Evolutionary conservation across 139 green algal species (phyloP).

Genomic region (Desmodesmus armatus): DNA sequence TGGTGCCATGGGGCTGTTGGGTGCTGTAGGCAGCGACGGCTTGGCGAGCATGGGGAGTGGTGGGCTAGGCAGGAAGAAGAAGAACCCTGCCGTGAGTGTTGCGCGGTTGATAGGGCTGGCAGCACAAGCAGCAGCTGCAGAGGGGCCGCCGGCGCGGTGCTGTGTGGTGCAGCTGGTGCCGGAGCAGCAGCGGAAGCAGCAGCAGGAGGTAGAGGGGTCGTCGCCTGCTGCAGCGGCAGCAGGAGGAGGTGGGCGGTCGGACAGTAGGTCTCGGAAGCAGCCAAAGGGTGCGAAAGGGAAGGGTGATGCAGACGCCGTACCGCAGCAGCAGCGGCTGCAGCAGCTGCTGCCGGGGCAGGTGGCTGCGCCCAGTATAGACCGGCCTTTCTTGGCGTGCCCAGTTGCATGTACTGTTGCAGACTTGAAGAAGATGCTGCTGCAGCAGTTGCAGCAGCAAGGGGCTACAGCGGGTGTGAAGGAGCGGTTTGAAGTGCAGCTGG

Average conservation of each 20-base stretch:
- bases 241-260: not conserved
- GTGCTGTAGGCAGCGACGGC: not conserved
- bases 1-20: too few species aligned
- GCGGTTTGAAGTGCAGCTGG: too few species aligned
- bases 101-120: not conserved
- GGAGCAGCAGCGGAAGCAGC: slow-evolving; percentile 6
- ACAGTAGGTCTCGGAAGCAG: not conserved
- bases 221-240: not conserved
- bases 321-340: slow-evolving; percentile 23
- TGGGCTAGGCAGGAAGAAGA: slow-evolving; percentile 32
- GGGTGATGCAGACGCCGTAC: not conserved
- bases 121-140: slow-evolving; percentile 8
- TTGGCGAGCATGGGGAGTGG: not conserved
- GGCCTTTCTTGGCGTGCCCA: too few species aligned
- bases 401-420: not conserved
- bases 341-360: slow-evolving; percentile 28
- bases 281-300: not conserved
- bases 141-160: not conserved
- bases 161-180: slow-evolving; percentile 25
- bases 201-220: not conserved
- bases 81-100: not conserved
- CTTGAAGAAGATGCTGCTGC: not conserved
- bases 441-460: not conserved
- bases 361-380: too few species aligned
- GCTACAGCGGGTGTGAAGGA: not conserved